Conservation (phyloP, 805 yeast species). For the Priceomyces haplophilus region DNA sequence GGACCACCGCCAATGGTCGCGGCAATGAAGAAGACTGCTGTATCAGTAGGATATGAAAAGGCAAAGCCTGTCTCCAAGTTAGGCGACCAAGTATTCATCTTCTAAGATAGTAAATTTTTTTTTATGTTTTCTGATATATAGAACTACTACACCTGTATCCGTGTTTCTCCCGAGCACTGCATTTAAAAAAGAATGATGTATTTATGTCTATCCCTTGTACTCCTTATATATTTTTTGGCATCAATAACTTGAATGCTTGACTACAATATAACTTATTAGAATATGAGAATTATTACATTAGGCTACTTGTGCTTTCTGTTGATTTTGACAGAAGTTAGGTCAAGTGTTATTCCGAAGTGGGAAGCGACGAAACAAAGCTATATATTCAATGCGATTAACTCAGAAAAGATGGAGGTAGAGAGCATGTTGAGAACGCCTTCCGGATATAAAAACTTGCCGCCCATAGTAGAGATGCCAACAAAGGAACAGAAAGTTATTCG, state of each 20-base stretch:
- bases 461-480: slow-evolving; percentile 33
- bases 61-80: slow-evolving; percentile 86
- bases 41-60: slow-evolving; percentile 71
- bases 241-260: no score
- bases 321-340: background rate
- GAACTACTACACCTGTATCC: background rate
- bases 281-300: background rate
- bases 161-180: background rate
- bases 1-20: slow-evolving; percentile 94
- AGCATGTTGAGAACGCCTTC: slow-evolving; percentile 25
- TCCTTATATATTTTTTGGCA: background rate
- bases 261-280: no score
- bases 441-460: slow-evolving; percentile 30
- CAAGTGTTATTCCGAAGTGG: slow-evolving; percentile 16
- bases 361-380: slow-evolving; percentile 17
- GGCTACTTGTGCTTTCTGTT: background rate
- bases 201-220: background rate
- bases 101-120: slow-evolving; percentile 41
- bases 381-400: slow-evolving; percentile 18
- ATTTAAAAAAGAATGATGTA: background rate
- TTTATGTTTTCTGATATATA: background rate
- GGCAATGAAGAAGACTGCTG: slow-evolving; percentile 76
- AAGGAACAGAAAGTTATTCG: slow-evolving; percentile 35
- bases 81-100: slow-evolving; percentile 87
- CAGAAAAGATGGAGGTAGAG: slow-evolving; percentile 17